Evolutionary conservation across 2,329 filamentous ascomycete genomes (phyloP), one percentile per base, ranked within the genome.

Genomic region (Zasmidium cellare): DNA sequence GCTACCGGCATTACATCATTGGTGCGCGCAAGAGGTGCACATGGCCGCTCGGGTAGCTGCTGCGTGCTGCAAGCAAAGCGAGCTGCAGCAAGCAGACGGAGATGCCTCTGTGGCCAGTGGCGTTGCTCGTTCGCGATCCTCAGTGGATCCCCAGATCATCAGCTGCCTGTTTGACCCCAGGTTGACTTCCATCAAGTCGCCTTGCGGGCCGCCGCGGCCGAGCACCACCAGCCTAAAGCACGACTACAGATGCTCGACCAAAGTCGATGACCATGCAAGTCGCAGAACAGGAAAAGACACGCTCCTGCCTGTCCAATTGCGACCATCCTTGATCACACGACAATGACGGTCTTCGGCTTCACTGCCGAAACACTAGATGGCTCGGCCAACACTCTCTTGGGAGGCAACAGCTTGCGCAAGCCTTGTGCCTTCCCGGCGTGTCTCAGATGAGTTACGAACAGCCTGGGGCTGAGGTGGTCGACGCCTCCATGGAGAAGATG

Each of bases 41-140:
- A 62, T 60, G 59, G 57, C 52, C 47, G 47, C 50, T 57, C 58
- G 62, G 62, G 56, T 58, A 61, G 58, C 53, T 61, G 55, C 57
- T 56, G 22, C 24, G 46, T 55, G 52, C 47, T 46, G 47, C 55
- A 50, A 5, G 3, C 50, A 25, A 41, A 38, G 57, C 45, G 46
- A 38, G 24, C 58, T 58, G 60, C 60, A 59, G 48, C 35, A 5
- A 16, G 11, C 51, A 56, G 47, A 51, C 44, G 55, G 19, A 56
- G 24, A 59, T 60, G 53, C 6, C 50, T 47, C 52, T 57, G 51
- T 58, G 47, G 48, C 53, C 56, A 58, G 25, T 57, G 45, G 51
- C 55, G 35, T 57, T 41, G 44, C 60, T 38, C 6, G 6, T 28
- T 28, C 51, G 53, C 54, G 53, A 52, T 59, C 59, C 55, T 54